These are phyloP conservation scores for Apiotrichum sp. DNA, from an alignment of 1,284 basidiomycete species.

Conservation along the genomic window DNA sequence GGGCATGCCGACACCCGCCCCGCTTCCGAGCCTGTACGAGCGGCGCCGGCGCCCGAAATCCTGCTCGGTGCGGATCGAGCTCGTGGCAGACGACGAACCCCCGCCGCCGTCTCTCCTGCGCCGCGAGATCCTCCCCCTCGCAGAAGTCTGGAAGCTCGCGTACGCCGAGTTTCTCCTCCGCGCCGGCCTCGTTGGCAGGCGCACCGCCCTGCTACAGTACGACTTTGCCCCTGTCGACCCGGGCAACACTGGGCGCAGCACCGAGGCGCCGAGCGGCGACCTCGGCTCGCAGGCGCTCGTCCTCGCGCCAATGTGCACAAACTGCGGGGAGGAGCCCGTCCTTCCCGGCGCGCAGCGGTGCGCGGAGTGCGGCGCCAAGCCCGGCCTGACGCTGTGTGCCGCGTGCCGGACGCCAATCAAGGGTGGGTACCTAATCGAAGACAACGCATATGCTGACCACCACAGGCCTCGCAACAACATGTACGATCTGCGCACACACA, in stretches of 20 bases:
- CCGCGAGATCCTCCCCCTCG: conserved; percentile 20
- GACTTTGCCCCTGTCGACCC: conserved; percentile 38
- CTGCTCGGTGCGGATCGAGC: conserved; percentile 25
- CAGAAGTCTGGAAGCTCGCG: conserved; percentile 46
- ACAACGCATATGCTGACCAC: neutral
- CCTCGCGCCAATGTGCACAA: conserved; percentile 12
- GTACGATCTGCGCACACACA: conserved; percentile 60
- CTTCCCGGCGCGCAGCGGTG: conserved; percentile 2
- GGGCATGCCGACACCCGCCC: neutral
- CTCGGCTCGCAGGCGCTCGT: conserved; percentile 4
- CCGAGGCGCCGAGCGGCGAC: conserved; percentile 12
- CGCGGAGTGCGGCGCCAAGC: neutral
- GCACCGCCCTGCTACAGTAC: conserved; percentile 62
- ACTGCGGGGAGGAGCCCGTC: conserved; percentile 7
- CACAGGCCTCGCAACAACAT: conserved; percentile 63
- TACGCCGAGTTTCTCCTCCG: conserved; percentile 70
- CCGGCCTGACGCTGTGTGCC: conserved; percentile 10
- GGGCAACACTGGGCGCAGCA: neutral
- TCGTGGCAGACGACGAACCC: conserved; percentile 23
- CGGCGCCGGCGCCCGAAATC: conserved; percentile 11
- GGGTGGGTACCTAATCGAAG: conserved; percentile 50
- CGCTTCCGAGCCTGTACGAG: neutral
- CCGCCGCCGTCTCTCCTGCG: conserved; percentile 28
- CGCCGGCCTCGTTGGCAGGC: conserved; percentile 61
- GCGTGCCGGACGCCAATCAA: conserved; percentile 67